Evolutionary conservation across 2,329 filamentous ascomycete genomes (phyloP), one percentile per base, ranked within the genome.

Genomic region (Epichloe typhina): DNA sequence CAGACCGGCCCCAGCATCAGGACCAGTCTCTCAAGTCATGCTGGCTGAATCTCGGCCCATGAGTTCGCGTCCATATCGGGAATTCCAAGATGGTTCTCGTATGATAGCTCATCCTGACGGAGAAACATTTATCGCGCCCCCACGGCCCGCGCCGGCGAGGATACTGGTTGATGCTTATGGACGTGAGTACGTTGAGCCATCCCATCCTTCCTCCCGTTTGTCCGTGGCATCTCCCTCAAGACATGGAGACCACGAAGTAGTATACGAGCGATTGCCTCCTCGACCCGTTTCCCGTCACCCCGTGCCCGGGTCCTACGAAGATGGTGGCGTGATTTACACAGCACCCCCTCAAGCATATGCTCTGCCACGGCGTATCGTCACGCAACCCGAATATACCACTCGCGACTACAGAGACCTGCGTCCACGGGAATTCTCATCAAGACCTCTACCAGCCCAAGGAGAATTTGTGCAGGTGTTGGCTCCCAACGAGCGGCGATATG

Each of bases 151-250:
- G 17, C 70, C 77, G 44, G 72, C 82, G 50, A 80, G 83, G 54
- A 84, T 95, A 55, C 75, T 95, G 36, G 74, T 94, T 50, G 90
- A 96, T 66, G 81, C 86, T 54, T 87, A 83, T 65, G 89, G 89
- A 40, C 86, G 87, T 63, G 82, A 88, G 62, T 96, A 90, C 68
- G 65, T 76, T 53, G 79, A 83, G 58, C 77, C 79, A 26, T 59
- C 68, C 26, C 50, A 52, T 46, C 57, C 64, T 23, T 57, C 72
- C 17, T 61, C 72, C 19, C 68, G 76, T 45, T 76, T 77, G 47
- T 81, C 79, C 7, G 70, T 76, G 15, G 76, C 74, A 4, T 73
- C 77, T 40, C 69, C 74, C 15, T 54, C 61, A 26, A 61, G 64
- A 37, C 61, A 64, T 21, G 65, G 71, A 15, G 79, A 82, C 33